phyloP scores from a whole-genome alignment of 164 flowering plant genomes.

The Santalum album region DNA sequence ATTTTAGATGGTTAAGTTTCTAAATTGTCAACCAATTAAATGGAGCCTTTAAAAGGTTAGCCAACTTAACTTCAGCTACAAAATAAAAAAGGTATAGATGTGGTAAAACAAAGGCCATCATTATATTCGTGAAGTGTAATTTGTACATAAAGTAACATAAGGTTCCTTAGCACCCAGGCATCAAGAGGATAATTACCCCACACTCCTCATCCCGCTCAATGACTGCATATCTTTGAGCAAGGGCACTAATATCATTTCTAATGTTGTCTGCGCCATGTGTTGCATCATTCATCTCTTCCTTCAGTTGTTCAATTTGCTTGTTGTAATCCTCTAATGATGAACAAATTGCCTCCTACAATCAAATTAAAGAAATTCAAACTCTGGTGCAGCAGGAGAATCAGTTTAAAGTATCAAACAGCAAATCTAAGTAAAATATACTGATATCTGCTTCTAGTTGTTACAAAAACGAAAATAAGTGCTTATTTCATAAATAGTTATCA shows the following conservation, averaged over 20 bases:
- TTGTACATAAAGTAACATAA: too few species aligned
- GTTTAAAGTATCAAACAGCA: not conserved
- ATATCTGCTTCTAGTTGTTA: not conserved
- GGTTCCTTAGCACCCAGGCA: not conserved
- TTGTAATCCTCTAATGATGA: slow-evolving; percentile 99
- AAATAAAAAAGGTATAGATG: too few species aligned
- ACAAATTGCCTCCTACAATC: slow-evolving; percentile 88
- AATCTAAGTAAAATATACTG: not conserved
- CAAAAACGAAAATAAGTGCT: too few species aligned
- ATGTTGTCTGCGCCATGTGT: slow-evolving; percentile 98
- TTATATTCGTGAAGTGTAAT: not conserved
- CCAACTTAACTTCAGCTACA: too few species aligned
- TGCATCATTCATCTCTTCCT: slow-evolving; percentile 97
- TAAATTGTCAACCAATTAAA: too few species aligned
- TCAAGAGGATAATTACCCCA: slow-evolving; percentile 54
- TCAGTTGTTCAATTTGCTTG: slow-evolving; percentile 90
- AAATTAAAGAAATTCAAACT: slow-evolving; percentile 2
- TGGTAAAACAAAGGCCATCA: not conserved
- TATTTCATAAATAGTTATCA: too few species aligned
- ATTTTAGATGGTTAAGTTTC: too few species aligned
- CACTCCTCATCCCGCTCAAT: slow-evolving; percentile 92
- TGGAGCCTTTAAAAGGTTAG: too few species aligned
- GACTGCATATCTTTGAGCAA: slow-evolving; percentile 93
- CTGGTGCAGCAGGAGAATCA: not conserved
- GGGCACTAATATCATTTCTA: slow-evolving; percentile 92